These are phyloP conservation scores for Zymoseptoria tritici DNA, from an alignment of 2,329 filamentous ascomycete genomes.

Conservation along the genomic window DNA sequence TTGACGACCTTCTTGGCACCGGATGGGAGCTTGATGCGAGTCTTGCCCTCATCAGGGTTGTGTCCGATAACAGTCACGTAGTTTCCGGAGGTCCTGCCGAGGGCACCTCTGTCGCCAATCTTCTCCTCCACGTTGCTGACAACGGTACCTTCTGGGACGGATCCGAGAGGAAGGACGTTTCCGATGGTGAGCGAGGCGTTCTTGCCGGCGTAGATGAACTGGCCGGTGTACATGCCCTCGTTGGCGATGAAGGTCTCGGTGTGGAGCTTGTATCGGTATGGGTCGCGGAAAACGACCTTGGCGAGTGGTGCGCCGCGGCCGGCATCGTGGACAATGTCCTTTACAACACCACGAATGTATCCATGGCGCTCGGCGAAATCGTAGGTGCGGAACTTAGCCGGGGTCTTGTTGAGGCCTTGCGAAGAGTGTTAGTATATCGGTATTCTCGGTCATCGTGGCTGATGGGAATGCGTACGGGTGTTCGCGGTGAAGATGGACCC, in stretches of 20 bases:
- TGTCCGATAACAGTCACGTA: conserved; percentile 97
- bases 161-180: conserved; percentile 90
- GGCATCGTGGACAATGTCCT: conserved; percentile 98
- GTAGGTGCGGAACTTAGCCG: conserved; percentile 92
- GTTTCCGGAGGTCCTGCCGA: conserved; percentile 97
- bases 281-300: conserved; percentile 93
- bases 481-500: conserved; percentile 63
- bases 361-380: conserved; percentile 76
- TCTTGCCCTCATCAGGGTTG: conserved; percentile 99
- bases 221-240: conserved; percentile 99
- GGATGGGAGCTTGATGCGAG: conserved; percentile 96
- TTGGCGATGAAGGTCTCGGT: conserved; percentile 99
- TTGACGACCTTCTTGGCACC: conserved; percentile 98
- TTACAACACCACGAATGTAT: conserved; percentile 94
- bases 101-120: conserved; percentile 88
- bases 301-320: conserved; percentile 97
- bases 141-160: conserved; percentile 98
- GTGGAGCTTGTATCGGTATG: conserved; percentile 95
- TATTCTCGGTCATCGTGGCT: conserved; percentile 19
- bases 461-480: conserved; percentile 20
- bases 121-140: conserved; percentile 99
- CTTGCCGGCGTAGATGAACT: conserved; percentile 99
- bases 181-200: conserved; percentile 93
- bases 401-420: conserved; percentile 89
- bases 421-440: conserved; percentile 29